phyloP scores from a whole-genome alignment of 768 basidiomycete genomes.

The Mycena indigotica region DNA sequence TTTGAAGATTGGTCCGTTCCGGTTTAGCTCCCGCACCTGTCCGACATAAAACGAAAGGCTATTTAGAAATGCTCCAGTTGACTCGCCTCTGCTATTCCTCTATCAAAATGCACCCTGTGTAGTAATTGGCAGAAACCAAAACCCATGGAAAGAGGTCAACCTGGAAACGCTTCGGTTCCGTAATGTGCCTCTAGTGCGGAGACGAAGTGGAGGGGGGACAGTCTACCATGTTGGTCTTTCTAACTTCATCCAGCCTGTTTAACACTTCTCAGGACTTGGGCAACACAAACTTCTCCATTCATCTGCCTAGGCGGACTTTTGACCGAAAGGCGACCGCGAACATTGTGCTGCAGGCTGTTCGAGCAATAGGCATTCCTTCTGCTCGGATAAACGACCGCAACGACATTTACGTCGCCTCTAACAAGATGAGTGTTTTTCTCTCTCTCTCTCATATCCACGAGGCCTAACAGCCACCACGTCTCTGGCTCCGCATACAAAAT shows the following conservation, averaged over 20 bases:
- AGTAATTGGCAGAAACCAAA: conserved; percentile 94
- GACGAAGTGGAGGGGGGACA: conserved; percentile 91
- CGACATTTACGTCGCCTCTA: conserved; percentile 80
- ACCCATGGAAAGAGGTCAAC: conserved; percentile 98
- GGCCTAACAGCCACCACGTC: too few relatives aligned
- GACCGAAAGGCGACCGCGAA: conserved; percentile 77
- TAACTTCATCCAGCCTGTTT: neutral
- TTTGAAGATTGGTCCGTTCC: conserved; percentile 82
- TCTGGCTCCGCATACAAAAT: conserved; percentile 99
- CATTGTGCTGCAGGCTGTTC: conserved; percentile 76
- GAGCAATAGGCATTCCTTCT: conserved; percentile 63
- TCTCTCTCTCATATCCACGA: too few relatives aligned
- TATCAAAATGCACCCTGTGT: conserved; percentile 90
- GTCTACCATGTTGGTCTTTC: conserved; percentile 83
- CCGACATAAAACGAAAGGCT: conserved; percentile 28
- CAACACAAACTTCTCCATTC: conserved; percentile 96
- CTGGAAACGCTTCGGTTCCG: conserved; percentile 53
- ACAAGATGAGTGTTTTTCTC: conserved; percentile 75
- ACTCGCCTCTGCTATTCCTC: conserved; percentile 76
- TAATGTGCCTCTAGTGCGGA: conserved; percentile 75
- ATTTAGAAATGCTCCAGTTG: conserved; percentile 73
- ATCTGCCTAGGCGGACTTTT: conserved; percentile 80
- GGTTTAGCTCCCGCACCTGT: neutral
- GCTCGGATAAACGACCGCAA: conserved; percentile 88
- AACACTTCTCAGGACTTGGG: conserved; percentile 79